A percentile compares a stretch with the other conserved stretches of the same genome.
These are phyloP conservation scores for Chytriomyces confervae DNA, from an alignment of 192 early-diverging fungal genomes.

Conservation along the genomic window DNA sequence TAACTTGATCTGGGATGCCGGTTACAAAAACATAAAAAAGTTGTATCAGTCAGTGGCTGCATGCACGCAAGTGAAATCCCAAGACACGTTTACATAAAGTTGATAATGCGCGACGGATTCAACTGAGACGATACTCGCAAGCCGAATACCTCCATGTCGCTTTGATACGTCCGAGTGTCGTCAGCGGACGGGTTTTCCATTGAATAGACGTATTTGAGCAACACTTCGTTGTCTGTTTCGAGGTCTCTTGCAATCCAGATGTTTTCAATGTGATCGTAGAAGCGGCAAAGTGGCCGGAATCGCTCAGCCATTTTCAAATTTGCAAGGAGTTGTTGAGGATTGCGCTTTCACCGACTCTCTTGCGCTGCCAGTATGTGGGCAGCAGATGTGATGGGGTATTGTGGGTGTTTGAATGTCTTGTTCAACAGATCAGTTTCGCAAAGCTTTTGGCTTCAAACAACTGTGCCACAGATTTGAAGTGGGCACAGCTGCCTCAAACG, in stretches of 20 bases:
- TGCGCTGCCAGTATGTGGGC: too few relatives aligned
- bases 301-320: background rate
- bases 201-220: slow-evolving; percentile 11
- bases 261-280: background rate
- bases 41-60: background rate
- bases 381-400: too few relatives aligned
- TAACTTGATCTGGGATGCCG: background rate
- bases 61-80: background rate
- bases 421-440: too few relatives aligned
- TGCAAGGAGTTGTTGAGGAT: too few relatives aligned
- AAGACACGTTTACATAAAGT: background rate
- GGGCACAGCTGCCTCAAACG: too few relatives aligned
- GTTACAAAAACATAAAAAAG: background rate
- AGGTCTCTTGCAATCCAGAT: slow-evolving; percentile 9
- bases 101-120: slow-evolving; percentile 29
- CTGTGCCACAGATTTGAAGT: too few relatives aligned
- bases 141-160: slow-evolving; percentile 12
- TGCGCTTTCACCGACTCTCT: too few relatives aligned
- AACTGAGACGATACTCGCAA: slow-evolving; percentile 6
- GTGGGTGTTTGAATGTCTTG: too few relatives aligned
- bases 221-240: slow-evolving; percentile 10
- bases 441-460: too few relatives aligned
- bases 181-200: background rate
- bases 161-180: slow-evolving; percentile 7
- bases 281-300: slow-evolving; percentile 22